Percentiles rank a stretch among this genome's conserved stretches.
Conservation (phyloP, 805 yeast genomes). For the Lipomyces chichibuensis region DNA sequence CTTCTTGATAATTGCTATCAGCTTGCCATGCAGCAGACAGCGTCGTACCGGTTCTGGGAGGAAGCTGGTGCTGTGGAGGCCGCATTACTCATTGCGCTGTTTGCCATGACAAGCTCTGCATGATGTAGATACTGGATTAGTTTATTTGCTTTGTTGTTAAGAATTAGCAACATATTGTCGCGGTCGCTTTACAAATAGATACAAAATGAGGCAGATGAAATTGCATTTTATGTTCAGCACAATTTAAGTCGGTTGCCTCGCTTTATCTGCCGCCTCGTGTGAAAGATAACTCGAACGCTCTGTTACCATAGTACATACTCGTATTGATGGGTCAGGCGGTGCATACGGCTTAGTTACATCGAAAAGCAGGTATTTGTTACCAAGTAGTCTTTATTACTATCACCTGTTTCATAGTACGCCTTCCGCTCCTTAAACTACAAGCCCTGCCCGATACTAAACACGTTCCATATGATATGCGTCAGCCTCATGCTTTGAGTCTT, state of each 20-base stretch:
- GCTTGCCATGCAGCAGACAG: not conserved
- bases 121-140: not conserved
- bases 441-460: not conserved
- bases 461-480: conserved; percentile 3
- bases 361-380: not conserved
- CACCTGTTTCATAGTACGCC: not conserved
- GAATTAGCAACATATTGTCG: not conserved
- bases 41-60: not conserved
- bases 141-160: not conserved
- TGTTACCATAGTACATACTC: not conserved
- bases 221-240: not conserved
- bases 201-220: not conserved
- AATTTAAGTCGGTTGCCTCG: no score
- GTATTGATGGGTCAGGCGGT: conserved; percentile 1
- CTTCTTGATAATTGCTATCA: not conserved
- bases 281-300: not conserved
- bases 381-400: not conserved
- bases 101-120: not conserved
- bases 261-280: no score
- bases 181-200: not conserved
- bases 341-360: no score
- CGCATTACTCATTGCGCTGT: not conserved
- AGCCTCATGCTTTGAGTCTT: not conserved
- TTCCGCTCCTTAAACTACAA: not conserved
- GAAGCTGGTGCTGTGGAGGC: not conserved